Base-by-base conservation (phyloP, 2,329 filamentous ascomycete genomes). In the Fusarium tjaetaba region DNA sequence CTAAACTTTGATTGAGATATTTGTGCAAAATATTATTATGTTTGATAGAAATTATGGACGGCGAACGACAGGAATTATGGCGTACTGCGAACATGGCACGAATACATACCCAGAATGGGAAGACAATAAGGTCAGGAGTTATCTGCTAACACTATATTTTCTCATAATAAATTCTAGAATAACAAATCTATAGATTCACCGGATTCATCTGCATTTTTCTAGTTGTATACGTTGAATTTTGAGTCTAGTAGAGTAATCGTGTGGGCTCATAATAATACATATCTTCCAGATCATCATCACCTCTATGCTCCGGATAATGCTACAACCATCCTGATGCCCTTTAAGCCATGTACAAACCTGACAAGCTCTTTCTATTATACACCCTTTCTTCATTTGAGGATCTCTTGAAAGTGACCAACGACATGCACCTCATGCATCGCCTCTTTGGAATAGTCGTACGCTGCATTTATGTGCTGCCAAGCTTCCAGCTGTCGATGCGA, bases 401-500 rank as follows among this genome's bases (percentile, higher is more conserved):
- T 55, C 34, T 61, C 53, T 39, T 57, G 46, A 36, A 52, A 52
- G 32, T 57, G 52, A 41, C 32, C 13, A 51, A 51, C 26, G 30
- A 14, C n/a, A 49, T 28, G 45, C 20, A 24, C n/a, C 32, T 28
- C 26, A 45, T 51, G 32, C 13, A 38, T 51, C 28, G 39, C 42
- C 24, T 45, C 56, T 55, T 65, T 49, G 34, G 30, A 30, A 42
- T n/a, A n/a, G 20, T 53, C 24, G 16, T 20, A 46, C n/a, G 8
- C 41, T 32, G 43, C 34, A 32, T 75, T 11, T 61, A 71, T 69
- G 84, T 80, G 79, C 88, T 89, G 10, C 95, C 95, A 70, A 98
- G 82, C 78, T 94, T 92, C 94, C 95, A 98, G 79, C 89, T 88
- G 49, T 91, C 89, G 77, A 98, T 96, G 61, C 92, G 88, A 65